Conservation (phyloP, 495 filamentous ascomycete genomes). For the Bacidia gigantensis region DNA sequence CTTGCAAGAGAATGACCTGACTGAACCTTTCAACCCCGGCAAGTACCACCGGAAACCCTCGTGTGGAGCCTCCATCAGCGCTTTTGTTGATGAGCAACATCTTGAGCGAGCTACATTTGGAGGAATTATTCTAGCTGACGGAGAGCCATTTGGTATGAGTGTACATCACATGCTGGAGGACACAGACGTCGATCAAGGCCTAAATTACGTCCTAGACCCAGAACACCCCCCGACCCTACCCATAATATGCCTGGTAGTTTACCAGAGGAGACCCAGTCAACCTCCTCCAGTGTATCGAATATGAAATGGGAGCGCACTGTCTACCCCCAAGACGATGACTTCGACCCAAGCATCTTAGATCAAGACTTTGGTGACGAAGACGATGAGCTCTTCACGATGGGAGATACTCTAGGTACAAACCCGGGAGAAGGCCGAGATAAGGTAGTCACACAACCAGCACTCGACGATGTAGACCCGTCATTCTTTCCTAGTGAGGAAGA, state of each 20-base stretch:
- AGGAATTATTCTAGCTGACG: constrained; percentile 72
- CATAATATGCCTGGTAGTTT: not conserved
- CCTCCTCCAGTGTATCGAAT: not conserved
- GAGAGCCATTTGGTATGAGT: constrained; percentile 75
- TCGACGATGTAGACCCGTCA: constrained; percentile 69
- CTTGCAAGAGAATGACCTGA: constrained; percentile 26
- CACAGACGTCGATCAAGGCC: constrained; percentile 46
- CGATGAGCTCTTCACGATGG: constrained; percentile 49
- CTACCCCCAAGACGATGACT: constrained; percentile 30
- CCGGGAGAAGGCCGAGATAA: constrained; percentile 56
- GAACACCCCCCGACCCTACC: not conserved
- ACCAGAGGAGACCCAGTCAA: not conserved
- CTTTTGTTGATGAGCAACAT: constrained; percentile 69
- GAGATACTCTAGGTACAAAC: constrained; percentile 73
- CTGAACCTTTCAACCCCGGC: not conserved
- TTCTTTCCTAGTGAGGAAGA: constrained; percentile 56
- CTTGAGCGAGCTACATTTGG: constrained; percentile 83
- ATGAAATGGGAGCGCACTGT: not conserved
- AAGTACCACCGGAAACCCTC: constrained; percentile 60
- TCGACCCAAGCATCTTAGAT: constrained; percentile 11
- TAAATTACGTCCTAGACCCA: constrained; percentile 16
- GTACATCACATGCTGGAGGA: constrained; percentile 93
- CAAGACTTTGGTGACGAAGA: constrained; percentile 41
- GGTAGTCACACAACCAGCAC: constrained; percentile 73
- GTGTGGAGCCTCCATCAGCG: constrained; percentile 86